Evolutionary conservation across 805 yeast species (phyloP), one percentile per base, ranked within the genome.

Genomic region (Lachancea nothofagi): DNA sequence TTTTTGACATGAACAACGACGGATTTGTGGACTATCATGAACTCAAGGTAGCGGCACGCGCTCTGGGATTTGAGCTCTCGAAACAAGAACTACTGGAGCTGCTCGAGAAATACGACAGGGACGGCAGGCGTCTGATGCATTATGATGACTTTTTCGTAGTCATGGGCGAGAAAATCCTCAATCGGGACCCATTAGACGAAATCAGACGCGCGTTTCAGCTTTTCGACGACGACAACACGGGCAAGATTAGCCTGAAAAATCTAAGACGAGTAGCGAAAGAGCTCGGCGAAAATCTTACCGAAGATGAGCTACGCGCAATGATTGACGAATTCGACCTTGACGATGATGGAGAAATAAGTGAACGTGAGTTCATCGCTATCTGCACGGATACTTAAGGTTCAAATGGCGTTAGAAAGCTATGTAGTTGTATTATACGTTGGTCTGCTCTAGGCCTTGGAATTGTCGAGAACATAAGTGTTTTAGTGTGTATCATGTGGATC

Each of bases 281-380:
- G 49, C 66, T 93, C 42, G 97, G 96, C 2, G 98, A 93, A 61
- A 84, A 82, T 51, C 66, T 93, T 42, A 80, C 86, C 5, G 99
- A 93, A 50, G 96, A 87, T 43, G 98, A 93, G 56, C 69, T 93
- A 37, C 74, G 84, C 49, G 97, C 97, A 4, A 93, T 93, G 98
- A 93, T 93, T 48, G 96, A 89, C 46, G 97, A 90, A 61, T 93
- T 93, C 57, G 99, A 93, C 64, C 66, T 89, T 37, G 97, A 93
- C 59, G 95, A 86, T 41, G 97, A 93, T 61, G 97, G 97, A 36
- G 96, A 85, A 49, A 89, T 88, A 49, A 82, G 82, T 55, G 94
- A 85, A 55, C 86, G 85, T 47, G 97, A 89, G 64, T 88, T 89
- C 56, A 84, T 87, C 45, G 83, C 83, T 43, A 86, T 88, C 29